Evolutionary conservation across 2,329 filamentous ascomycete species (phyloP), one percentile per base, ranked within the genome.

Genomic region (Cercospora sesami): DNA sequence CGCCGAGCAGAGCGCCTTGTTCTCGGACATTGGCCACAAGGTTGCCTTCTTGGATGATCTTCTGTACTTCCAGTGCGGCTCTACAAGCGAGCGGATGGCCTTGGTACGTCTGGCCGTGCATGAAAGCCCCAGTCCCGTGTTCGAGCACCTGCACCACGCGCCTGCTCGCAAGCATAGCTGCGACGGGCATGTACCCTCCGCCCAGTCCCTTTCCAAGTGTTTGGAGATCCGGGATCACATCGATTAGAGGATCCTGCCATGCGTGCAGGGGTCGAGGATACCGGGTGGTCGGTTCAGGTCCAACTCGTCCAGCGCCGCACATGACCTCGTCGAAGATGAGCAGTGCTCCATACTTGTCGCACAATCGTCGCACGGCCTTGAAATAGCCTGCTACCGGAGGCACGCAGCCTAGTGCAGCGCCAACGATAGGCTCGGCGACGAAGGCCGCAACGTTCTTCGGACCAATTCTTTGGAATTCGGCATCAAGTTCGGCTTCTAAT

Each of bases 311-410:
- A 78, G 86, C 85, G 2, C 89, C 89, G 59, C 86, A 89, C 90
- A 93, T 92, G 55, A 93, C 84, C 75, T 94, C 92, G 74, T 95
- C 92, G 0, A 94, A 80, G 57, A 94, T 89, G n/a, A 95, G 82
- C 0, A 95, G 84, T 0, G 89, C 87, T 0, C 90, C 91, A 74
- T 94, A 83, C 68, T 86, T 87, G 63, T 90, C 85, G 76, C 92
- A 95, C 1, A 95, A 81, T 1, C 81, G 80, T 73, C 86, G 86
- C 78, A 94, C 87, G 0, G 89, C 90, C 61, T 82, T 80, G 60
- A 94, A 87, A 72, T 95, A 95, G 0, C 90, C 91, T 0, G 82
- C 80, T 0, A 89, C 83, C 0, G 89, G 82, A 0, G 89, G 85
- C 0, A 92, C 87, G 73, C 89, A 92, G 0, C 90, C 92, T 0